phyloP scores from a whole-genome alignment of 441 rosid genomes.

The Adansonia gregorii region DNA sequence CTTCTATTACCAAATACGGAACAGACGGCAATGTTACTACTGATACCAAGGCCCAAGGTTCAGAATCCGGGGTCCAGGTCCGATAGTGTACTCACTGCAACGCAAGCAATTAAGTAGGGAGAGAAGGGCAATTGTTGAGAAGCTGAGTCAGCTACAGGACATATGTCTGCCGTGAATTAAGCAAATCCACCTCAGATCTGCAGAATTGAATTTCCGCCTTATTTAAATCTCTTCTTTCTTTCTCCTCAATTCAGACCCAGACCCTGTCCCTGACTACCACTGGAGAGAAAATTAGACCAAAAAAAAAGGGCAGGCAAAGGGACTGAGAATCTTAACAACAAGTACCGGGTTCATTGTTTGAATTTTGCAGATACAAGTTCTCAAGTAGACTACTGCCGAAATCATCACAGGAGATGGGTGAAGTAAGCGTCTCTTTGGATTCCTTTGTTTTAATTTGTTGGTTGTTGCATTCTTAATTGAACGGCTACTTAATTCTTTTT shows the following conservation, averaged over 20 bases:
- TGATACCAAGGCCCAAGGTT: not conserved
- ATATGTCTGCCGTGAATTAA: constrained; percentile 9
- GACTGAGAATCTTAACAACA: no score
- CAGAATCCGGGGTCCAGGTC: not conserved
- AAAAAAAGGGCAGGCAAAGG: not conserved
- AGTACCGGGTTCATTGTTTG: not conserved
- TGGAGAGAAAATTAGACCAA: not conserved
- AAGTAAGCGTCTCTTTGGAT: constrained; percentile 35
- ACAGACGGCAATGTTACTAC: not conserved
- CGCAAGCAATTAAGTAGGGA: not conserved
- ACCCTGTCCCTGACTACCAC: not conserved
- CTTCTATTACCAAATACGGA: not conserved
- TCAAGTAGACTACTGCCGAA: not conserved
- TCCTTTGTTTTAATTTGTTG: not conserved
- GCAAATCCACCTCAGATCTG: constrained; percentile 42
- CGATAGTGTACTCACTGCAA: not conserved
- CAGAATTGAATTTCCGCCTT: constrained; percentile 30
- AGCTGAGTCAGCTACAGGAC: constrained; percentile 38
- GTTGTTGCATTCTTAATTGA: not conserved
- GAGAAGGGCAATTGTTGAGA: constrained; percentile 28
- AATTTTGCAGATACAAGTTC: not conserved
- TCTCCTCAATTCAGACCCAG: not conserved
- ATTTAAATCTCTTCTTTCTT: constrained; percentile 26
- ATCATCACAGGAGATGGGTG: constrained; percentile 46
- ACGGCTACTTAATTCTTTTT: not conserved